Evolutionary conservation across 768 basidiomycete species (phyloP), one percentile per base, ranked within the genome.

Genomic region (Scleroderma bovista): DNA sequence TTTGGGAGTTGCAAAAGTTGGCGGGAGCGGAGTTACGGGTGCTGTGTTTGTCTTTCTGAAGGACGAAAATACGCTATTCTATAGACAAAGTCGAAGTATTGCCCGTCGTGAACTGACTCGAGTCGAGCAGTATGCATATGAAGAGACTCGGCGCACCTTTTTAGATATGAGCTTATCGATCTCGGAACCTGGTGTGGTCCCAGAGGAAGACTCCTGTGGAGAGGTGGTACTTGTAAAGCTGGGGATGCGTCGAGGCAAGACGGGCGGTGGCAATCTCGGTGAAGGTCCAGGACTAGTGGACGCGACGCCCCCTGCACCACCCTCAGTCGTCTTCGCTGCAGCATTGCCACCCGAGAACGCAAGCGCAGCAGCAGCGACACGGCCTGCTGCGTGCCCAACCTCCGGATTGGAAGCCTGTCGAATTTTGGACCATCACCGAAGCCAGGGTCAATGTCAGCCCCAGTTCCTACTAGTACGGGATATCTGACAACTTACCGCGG

Each of bases 361-460:
- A 10, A 73, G 61, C 17, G 79, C 73, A 3, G 80, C 77, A 6
- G 83, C 79, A 1, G 83, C 81, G 26, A 84, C 74, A 22, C 80
- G 75, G 6, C 80, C 80, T 32, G 76, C 65, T 10, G 75, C 70
- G 44, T 62, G 70, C 19, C 60, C 61, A 9, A 72, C 55, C 42
- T 77, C 75, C 31, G 69, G 69, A 54, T 73, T 72, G 39, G 67
- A 60, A 10, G 69, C 68, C 72, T 74, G 51, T n/a, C n/a, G n/a
- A n/a, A n/a, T n/a, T n/a, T n/a, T n/a, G n/a, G n/a, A n/a, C n/a
- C n/a, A n/a, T n/a, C n/a, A n/a, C n/a, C n/a, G n/a, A n/a, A n/a
- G n/a, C n/a, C n/a, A n/a, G n/a, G n/a, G n/a, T n/a, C n/a, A n/a
- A n/a, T n/a, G n/a, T n/a, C n/a, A n/a, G n/a, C n/a, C n/a, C n/a